Evolutionary conservation across 202 grass and related monocot species (phyloP).

Genomic region (Panicum virgatum): DNA sequence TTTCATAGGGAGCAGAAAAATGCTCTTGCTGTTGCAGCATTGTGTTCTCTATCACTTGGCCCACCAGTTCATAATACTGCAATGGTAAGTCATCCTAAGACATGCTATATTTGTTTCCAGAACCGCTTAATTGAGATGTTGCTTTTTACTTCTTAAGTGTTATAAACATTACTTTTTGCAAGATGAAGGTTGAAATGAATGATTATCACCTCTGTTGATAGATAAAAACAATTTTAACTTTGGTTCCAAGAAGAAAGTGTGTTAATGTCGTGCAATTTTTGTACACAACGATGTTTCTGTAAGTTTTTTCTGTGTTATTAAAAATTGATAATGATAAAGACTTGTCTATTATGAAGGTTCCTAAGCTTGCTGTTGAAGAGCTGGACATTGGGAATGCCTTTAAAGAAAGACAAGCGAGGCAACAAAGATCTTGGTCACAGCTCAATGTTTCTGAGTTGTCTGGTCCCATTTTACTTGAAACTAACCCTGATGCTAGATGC

Average conservation of each 20-base stretch:
- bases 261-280: background rate
- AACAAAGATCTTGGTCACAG: constrained; percentile 63
- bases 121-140: constrained; percentile 3
- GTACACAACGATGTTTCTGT: constrained; percentile 18
- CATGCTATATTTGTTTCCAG: constrained; percentile 28
- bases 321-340: constrained; percentile 30
- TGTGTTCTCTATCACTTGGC: constrained; percentile 67
- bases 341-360: constrained; percentile 59
- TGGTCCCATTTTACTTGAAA: constrained; percentile 73
- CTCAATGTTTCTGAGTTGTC: constrained; percentile 75
- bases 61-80: constrained; percentile 55
- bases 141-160: background rate
- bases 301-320: constrained; percentile 17
- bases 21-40: constrained; percentile 59
- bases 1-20: constrained; percentile 62
- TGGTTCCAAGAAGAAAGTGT: background rate
- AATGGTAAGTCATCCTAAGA: constrained; percentile 45
- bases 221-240: too few relatives aligned
- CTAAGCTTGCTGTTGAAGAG: constrained; percentile 38
- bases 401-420: constrained; percentile 56
- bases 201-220: background rate
- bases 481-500: constrained; percentile 68
- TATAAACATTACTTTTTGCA: constrained; percentile 6
- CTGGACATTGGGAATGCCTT: constrained; percentile 64
- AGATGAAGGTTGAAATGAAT: background rate